A percentile compares a stretch with the other conserved stretches of the same genome.
phyloP scores from a whole-genome alignment of 805 yeast species.

The Komagataella kurtzmanii region DNA sequence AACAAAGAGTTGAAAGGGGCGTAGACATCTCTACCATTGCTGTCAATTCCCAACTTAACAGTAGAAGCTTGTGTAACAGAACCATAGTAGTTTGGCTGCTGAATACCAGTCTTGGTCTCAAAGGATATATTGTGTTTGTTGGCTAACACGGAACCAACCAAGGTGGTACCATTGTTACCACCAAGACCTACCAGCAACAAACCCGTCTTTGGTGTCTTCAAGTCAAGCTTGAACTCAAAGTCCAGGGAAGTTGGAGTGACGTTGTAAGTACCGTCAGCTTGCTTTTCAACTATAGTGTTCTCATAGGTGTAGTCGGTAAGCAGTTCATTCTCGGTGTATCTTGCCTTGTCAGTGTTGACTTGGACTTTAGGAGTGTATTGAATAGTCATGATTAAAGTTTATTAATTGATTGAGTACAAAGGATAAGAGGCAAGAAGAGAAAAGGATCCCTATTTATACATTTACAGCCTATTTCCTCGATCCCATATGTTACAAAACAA shows the following conservation, averaged over 20 bases:
- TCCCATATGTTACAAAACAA: neutral
- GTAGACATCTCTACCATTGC: conserved; percentile 70
- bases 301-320: conserved; percentile 57
- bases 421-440: neutral
- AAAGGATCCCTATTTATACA: neutral
- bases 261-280: conserved; percentile 30
- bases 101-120: conserved; percentile 69
- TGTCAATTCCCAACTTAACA: conserved; percentile 77
- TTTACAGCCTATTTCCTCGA: neutral
- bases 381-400: conserved; percentile 12
- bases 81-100: conserved; percentile 72
- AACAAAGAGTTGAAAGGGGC: conserved; percentile 85
- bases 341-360: conserved; percentile 41
- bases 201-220: conserved; percentile 75
- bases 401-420: neutral
- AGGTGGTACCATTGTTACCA: conserved; percentile 92
- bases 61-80: conserved; percentile 92
- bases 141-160: conserved; percentile 75
- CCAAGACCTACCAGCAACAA: conserved; percentile 88
- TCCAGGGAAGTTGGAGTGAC: conserved; percentile 65
- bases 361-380: conserved; percentile 28
- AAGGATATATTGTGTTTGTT: conserved; percentile 69
- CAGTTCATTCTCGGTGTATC: conserved; percentile 34
- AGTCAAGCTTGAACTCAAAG: conserved; percentile 77
- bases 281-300: conserved; percentile 56